Evolutionary conservation across 192 early-diverging fungal genomes (phyloP).

Genomic region (Phycomyces nitens): DNA sequence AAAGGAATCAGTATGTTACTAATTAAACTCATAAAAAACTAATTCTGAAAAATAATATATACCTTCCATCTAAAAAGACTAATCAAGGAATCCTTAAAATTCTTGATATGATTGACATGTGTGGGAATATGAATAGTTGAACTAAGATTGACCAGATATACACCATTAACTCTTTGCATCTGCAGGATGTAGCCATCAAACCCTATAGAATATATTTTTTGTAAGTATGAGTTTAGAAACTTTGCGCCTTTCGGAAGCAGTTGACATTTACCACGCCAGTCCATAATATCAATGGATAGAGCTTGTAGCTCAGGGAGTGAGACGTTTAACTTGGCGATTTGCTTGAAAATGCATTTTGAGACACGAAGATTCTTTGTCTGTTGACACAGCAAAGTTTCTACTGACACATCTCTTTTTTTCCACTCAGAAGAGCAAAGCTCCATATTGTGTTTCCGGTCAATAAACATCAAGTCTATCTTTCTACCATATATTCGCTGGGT

Average conservation of each 20-base stretch:
- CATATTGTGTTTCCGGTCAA: conserved; percentile 14
- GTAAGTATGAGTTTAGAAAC: conserved; percentile 3
- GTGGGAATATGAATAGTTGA: conserved; percentile 10
- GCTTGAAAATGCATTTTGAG: conserved; percentile 10
- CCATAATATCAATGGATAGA: conserved; percentile 9
- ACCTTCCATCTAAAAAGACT: conserved; percentile 11
- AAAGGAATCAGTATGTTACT: conserved; percentile 16
- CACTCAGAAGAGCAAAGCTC: conserved; percentile 13
- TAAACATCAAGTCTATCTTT: conserved; percentile 12
- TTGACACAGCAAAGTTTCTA: conserved; percentile 9
- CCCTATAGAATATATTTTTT: conserved; percentile 6
- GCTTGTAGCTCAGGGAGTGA: conserved; percentile 8
- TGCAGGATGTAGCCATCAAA: conserved; percentile 10
- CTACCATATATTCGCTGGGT: conserved; percentile 9
- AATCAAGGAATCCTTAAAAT: conserved; percentile 15
- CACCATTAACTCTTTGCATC: conserved; percentile 1
- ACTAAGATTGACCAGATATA: conserved; percentile 8
- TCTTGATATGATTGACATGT: neutral
- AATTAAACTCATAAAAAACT: neutral
- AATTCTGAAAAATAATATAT: neutral
- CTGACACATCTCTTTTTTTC: conserved; percentile 9
- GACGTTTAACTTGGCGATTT: conserved; percentile 4
- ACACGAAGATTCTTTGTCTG: conserved; percentile 16
- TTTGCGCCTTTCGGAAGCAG: conserved; percentile 1
- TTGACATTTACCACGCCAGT: conserved; percentile 11